Percentiles rank a stretch among this genome's conserved stretches.
Conservation (phyloP, 2,329 filamentous ascomycete species). For the Beauveria caledonica region DNA sequence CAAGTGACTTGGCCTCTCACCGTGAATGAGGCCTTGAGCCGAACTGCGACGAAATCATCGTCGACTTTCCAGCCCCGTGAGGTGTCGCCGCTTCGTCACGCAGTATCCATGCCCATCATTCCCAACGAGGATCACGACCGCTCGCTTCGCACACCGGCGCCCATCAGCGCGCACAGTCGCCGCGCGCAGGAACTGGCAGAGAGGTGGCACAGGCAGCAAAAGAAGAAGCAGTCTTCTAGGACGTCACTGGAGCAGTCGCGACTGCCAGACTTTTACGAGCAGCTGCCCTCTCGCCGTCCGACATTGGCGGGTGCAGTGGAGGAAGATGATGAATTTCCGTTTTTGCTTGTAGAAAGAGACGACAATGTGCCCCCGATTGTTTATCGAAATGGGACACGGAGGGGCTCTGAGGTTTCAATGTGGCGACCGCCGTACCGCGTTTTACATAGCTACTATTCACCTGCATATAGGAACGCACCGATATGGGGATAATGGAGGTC, state of each 20-base stretch:
- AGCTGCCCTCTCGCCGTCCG: background rate
- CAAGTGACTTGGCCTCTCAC: background rate
- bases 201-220: background rate
- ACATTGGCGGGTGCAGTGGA: background rate
- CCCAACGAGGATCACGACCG: background rate
- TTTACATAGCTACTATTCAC: slow-evolving; percentile 51
- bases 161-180: background rate
- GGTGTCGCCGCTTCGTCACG: background rate
- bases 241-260: background rate
- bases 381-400: slow-evolving; percentile 3
- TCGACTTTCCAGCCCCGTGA: background rate
- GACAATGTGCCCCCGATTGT: background rate
- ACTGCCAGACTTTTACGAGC: background rate
- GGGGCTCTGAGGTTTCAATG: slow-evolving; percentile 12
- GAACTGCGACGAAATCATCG: background rate
- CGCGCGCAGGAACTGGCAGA: background rate
- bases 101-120: background rate
- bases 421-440: slow-evolving; percentile 38
- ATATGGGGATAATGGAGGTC: slow-evolving; percentile 41
- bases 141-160: background rate
- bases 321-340: background rate
- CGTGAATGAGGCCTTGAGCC: background rate
- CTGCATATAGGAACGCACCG: slow-evolving; percentile 44
- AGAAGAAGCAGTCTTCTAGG: background rate
- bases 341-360: background rate